Evolutionary conservation across 306 rosid genomes (phyloP).

Genomic region (Prunus mira): DNA sequence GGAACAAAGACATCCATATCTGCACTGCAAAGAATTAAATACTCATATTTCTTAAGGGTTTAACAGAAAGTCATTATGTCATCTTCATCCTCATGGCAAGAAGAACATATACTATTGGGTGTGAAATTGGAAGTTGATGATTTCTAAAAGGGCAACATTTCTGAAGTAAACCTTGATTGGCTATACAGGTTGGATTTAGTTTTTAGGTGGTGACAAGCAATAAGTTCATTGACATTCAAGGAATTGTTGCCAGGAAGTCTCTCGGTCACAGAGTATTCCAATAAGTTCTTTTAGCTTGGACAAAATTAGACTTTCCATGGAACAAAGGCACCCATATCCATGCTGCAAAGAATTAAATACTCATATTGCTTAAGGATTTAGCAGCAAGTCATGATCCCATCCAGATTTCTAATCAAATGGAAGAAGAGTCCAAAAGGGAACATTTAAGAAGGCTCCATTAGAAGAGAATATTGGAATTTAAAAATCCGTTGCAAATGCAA

Average conservation of each 20-base stretch:
- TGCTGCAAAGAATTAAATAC: too few species aligned
- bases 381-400: too few species aligned
- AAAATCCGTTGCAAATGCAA: neutral
- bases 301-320: too few species aligned
- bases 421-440: neutral
- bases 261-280: too few species aligned
- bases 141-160: neutral
- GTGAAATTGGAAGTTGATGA: neutral
- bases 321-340: too few species aligned
- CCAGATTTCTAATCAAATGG: neutral
- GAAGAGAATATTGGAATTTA: neutral
- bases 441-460: neutral
- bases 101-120: neutral
- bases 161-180: neutral
- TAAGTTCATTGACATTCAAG: too few species aligned
- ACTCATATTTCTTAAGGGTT: too few species aligned
- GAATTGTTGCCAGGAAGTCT: too few species aligned
- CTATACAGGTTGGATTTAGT: neutral
- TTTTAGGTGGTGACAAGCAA: neutral
- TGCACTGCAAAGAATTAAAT: too few species aligned
- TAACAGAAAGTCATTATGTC: neutral
- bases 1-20: too few species aligned
- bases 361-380: too few species aligned
- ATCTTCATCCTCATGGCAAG: neutral
- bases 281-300: too few species aligned